Evolutionary conservation across 225 moss, liverwort and hornwort species (phyloP).

Genomic region (Sphagnum tenellum): DNA sequence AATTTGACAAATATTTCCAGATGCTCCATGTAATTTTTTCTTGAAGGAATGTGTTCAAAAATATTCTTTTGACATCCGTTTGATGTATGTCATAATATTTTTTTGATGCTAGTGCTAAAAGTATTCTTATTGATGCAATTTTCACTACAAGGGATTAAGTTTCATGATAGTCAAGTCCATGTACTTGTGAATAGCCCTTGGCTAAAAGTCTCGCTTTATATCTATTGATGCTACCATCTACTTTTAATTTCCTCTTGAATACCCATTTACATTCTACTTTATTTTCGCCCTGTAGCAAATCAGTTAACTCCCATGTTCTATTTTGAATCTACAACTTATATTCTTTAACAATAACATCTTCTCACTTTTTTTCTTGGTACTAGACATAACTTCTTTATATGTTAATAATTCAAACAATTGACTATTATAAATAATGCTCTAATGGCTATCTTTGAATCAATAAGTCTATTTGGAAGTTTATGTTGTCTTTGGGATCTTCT

Average conservation of each 20-base stretch:
- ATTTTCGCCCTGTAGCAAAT: no score
- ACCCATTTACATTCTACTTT: constrained; percentile 12
- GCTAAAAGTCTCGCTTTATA: constrained; percentile 12
- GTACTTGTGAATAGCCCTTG: constrained; percentile 1
- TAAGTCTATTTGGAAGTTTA: no score
- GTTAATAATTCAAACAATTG: no score
- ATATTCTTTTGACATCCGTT: constrained; percentile 4
- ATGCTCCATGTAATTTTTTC: constrained; percentile 2
- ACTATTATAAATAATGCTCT: no score
- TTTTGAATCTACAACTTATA: no score
- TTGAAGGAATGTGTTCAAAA: not conserved
- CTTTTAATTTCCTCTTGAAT: constrained; percentile 8
- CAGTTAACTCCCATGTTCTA: no score
- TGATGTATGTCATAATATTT: constrained; percentile 1
- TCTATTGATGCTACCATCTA: not conserved
- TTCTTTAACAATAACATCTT: no score
- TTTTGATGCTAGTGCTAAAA: not conserved
- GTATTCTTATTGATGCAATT: not conserved
- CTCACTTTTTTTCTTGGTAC: no score
- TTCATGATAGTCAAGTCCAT: constrained; percentile 8
- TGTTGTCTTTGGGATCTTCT: no score
- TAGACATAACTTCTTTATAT: no score
- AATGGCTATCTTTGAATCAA: no score
- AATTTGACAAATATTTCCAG: not conserved
- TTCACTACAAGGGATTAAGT: constrained; percentile 8